A percentile compares a stretch with the other conserved stretches of the same genome.
Conservation (phyloP, 352 stramenopile genomes). For the Pythium scleroteichum region DNA sequence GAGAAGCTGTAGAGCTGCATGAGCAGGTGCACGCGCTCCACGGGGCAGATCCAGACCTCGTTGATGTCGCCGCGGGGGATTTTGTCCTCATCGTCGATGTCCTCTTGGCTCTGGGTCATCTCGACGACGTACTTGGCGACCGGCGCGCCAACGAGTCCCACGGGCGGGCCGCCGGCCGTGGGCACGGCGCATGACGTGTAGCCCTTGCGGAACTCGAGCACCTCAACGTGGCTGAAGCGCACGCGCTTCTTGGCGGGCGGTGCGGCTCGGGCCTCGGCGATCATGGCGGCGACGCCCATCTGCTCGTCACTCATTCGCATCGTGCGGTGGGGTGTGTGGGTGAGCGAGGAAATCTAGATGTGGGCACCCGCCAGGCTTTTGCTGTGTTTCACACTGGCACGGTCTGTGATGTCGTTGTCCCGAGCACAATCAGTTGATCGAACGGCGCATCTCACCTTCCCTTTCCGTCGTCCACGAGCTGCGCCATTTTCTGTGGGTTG, state of each 20-base stretch:
- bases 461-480: not conserved
- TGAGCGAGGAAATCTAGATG: conserved; percentile 5
- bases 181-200: conserved; percentile 55
- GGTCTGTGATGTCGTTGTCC: not conserved
- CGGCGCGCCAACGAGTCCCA: conserved; percentile 48
- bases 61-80: conserved; percentile 26
- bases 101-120: conserved; percentile 25
- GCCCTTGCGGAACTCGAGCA: conserved; percentile 50
- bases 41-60: conserved; percentile 51
- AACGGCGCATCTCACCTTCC: conserved; percentile 6
- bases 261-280: conserved; percentile 5
- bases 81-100: conserved; percentile 34
- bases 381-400: not conserved
- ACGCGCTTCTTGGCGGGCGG: conserved; percentile 38
- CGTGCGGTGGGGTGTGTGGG: not conserved
- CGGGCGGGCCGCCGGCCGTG: conserved; percentile 43
- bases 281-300: conserved; percentile 21
- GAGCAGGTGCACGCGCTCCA: conserved; percentile 47
- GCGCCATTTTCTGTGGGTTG: not conserved
- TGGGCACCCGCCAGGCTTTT: not conserved
- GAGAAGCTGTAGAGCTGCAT: conserved; percentile 35
- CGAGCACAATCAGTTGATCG: not conserved
- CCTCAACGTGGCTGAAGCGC: conserved; percentile 43
- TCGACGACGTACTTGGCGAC: conserved; percentile 26
- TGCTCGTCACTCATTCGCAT: conserved; percentile 29